phyloP scores from a whole-genome alignment of 2,329 filamentous ascomycete genomes.

The Penicillium vulpinum region DNA sequence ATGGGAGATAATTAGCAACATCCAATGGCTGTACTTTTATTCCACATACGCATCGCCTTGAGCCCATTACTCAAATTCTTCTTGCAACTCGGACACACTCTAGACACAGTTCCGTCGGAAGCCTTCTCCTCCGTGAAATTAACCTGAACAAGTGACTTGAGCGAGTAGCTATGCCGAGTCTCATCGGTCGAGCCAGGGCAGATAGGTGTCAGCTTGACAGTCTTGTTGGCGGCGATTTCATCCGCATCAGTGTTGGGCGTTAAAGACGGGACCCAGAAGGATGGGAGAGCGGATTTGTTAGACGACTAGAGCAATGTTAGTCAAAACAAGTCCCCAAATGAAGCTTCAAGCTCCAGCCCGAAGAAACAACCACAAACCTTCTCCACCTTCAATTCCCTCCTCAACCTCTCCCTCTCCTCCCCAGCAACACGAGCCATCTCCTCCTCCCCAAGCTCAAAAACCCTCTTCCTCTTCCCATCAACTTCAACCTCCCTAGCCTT shows the following conservation, averaged over 20 bases:
- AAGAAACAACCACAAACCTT: constrained; percentile 49
- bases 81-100: constrained; percentile 80
- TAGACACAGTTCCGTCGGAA: constrained; percentile 46
- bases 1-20: constrained; percentile 5
- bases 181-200: constrained; percentile 73
- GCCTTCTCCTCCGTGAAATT: constrained; percentile 72
- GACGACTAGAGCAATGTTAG: constrained; percentile 41
- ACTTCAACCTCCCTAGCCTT: constrained; percentile 30
- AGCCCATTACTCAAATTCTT: constrained; percentile 80
- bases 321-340: not conserved
- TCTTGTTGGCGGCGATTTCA: constrained; percentile 59
- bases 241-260: constrained; percentile 65
- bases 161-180: constrained; percentile 69
- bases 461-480: constrained; percentile 61
- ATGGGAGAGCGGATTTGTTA: constrained; percentile 69
- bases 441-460: constrained; percentile 76
- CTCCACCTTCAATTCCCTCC: constrained; percentile 70
- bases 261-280: constrained; percentile 89
- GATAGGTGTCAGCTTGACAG: constrained; percentile 66
- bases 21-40: not conserved
- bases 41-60: constrained; percentile 63
- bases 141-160: constrained; percentile 75
- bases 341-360: not conserved
- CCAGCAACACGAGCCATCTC: constrained; percentile 70
- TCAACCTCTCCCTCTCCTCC: constrained; percentile 69